A percentile compares a stretch with the other conserved stretches of the same genome.
These are phyloP conservation scores for Discostella stelligeroides DNA, from an alignment of 108 stramenopile genomes.

Conservation along the genomic window DNA sequence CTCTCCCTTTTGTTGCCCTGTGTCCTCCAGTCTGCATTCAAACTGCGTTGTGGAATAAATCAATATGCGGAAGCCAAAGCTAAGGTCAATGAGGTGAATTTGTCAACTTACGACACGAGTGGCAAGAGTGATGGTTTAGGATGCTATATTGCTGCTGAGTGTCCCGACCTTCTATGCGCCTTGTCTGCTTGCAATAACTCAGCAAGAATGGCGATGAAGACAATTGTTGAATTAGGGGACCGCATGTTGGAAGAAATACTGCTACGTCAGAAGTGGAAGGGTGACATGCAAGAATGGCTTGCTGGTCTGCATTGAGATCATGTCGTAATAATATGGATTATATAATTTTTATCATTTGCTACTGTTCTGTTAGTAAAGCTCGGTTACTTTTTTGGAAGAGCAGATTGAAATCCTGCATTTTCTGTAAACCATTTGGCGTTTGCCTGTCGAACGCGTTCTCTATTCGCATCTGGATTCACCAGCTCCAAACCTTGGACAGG, in stretches of 20 bases:
- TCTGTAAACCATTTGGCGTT: constrained; percentile 91
- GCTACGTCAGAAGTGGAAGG: constrained; percentile 32
- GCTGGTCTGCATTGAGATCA: too few relatives aligned
- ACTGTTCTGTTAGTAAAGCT: too few relatives aligned
- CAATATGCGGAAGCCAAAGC: constrained; percentile 31
- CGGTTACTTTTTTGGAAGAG: constrained; percentile 59
- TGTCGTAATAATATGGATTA: too few relatives aligned
- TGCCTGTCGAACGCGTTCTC: constrained; percentile 68
- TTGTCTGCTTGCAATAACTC: constrained; percentile 35
- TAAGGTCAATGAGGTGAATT: constrained; percentile 9
- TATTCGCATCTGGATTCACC: constrained; percentile 86
- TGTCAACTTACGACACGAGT: constrained; percentile 28
- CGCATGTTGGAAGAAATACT: constrained; percentile 26
- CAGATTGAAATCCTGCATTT: constrained; percentile 85
- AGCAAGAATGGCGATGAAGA: constrained; percentile 43
- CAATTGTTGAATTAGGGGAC: constrained; percentile 21
- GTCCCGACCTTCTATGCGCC: constrained; percentile 17
- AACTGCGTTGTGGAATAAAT: constrained; percentile 36
- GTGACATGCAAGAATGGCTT: constrained; percentile 45
- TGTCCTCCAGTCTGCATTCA: constrained; percentile 45
- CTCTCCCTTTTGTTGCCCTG: constrained; percentile 40
- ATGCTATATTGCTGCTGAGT: constrained; percentile 22
- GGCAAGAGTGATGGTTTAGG: constrained; percentile 23
- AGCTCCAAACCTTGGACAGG: constrained; percentile 88
- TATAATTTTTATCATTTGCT: too few relatives aligned